phyloP scores from a whole-genome alignment of 2,329 filamentous ascomycete species.

The Onygenales sp. region DNA sequence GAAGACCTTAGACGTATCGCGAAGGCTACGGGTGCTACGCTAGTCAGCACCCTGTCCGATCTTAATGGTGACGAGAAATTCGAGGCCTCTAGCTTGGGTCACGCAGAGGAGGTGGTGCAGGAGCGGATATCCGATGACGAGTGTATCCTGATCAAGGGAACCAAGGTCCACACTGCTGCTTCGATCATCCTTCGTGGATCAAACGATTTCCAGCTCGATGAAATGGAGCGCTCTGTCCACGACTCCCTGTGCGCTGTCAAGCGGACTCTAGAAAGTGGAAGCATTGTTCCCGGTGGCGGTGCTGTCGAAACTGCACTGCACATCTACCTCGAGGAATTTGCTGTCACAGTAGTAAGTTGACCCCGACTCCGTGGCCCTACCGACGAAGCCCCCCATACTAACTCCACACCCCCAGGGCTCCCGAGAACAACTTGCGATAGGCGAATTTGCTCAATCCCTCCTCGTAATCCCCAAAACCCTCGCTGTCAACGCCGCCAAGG shows the following conservation, averaged over 20 bases:
- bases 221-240: constrained; percentile 98
- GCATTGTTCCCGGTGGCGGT: constrained; percentile 91
- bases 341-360: constrained; percentile 69
- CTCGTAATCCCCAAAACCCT: constrained; percentile 94
- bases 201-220: constrained; percentile 93
- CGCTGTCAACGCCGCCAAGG: constrained; percentile 93
- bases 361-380: neutral
- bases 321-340: constrained; percentile 98
- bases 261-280: constrained; percentile 90
- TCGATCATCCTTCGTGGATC: constrained; percentile 92
- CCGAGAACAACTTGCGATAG: constrained; percentile 93
- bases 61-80: constrained; percentile 97
- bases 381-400: neutral
- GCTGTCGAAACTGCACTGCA: constrained; percentile 98
- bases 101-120: constrained; percentile 93
- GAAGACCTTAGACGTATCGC: constrained; percentile 94
- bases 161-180: constrained; percentile 85
- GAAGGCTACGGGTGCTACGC: constrained; percentile 85
- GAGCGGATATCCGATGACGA: constrained; percentile 98
- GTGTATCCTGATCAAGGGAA: constrained; percentile 93
- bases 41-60: constrained; percentile 89
- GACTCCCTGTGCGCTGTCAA: constrained; percentile 96
- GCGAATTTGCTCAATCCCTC: constrained; percentile 90
- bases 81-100: constrained; percentile 76
- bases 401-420: constrained; percentile 49